Percentiles rank a stretch among this genome's conserved stretches.
Conservation (phyloP, 2,329 filamentous ascomycete species). For the Didymella sp. region DNA sequence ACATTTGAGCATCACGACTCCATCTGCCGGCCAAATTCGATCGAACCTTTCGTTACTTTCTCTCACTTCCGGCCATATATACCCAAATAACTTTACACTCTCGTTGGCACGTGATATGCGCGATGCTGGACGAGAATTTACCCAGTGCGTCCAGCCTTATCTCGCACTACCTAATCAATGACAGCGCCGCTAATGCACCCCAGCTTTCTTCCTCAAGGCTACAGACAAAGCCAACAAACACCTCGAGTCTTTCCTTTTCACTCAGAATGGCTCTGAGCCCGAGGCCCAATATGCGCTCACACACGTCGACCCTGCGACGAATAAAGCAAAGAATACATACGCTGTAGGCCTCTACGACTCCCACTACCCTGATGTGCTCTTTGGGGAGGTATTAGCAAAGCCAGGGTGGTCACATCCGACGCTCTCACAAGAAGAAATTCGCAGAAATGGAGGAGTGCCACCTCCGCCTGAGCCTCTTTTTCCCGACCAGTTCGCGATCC, state of each 20-base stretch:
- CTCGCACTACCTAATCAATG: neutral
- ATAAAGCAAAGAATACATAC: slow-evolving; percentile 80
- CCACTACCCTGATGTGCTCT: slow-evolving; percentile 80
- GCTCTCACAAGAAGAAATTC: slow-evolving; percentile 80
- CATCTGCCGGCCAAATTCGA: slow-evolving; percentile 10
- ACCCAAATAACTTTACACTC: neutral
- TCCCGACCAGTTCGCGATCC: slow-evolving; percentile 80
- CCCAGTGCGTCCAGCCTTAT: slow-evolving; percentile 61
- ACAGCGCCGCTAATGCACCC: slow-evolving; percentile 12
- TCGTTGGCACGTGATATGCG: slow-evolving; percentile 26
- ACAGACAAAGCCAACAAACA: slow-evolving; percentile 59
- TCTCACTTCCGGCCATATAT: neutral
- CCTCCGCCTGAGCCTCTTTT: slow-evolving; percentile 74
- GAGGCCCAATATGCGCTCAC: slow-evolving; percentile 80
- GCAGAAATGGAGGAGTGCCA: slow-evolving; percentile 69
- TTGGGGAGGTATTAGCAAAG: slow-evolving; percentile 81
- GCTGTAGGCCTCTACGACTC: slow-evolving; percentile 85
- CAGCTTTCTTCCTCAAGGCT: slow-evolving; percentile 67
- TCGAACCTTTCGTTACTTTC: neutral
- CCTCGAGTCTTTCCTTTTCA: slow-evolving; percentile 62
- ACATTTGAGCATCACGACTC: slow-evolving; percentile 13
- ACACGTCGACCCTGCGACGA: slow-evolving; percentile 73
- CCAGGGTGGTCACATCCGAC: slow-evolving; percentile 87
- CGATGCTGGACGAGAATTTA: slow-evolving; percentile 94
- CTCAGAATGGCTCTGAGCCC: slow-evolving; percentile 81